A percentile compares a stretch with the other conserved stretches of the same genome.
These are phyloP conservation scores for Lasiodiplodia gonubiensis DNA, from an alignment of 2,329 filamentous ascomycete genomes.

Conservation along the genomic window DNA sequence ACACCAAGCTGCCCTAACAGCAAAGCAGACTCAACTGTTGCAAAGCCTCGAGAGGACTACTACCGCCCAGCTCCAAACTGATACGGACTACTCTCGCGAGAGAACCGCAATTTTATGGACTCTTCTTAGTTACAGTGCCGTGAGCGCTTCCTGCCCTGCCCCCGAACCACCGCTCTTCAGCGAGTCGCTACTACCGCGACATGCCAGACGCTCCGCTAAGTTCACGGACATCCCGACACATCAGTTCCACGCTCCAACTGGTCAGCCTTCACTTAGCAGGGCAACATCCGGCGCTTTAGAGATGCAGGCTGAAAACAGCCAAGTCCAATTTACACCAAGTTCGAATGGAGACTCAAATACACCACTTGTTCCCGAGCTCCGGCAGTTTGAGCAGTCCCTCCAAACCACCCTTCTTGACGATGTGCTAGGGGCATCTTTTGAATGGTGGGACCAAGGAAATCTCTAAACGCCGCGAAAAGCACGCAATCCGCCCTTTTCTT, in stretches of 20 bases:
- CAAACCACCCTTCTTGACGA: conserved; percentile 13
- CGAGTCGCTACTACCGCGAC: conserved; percentile 3
- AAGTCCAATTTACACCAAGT: neutral
- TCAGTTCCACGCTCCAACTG: neutral
- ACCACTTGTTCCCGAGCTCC: neutral
- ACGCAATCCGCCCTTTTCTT: neutral
- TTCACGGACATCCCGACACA: neutral
- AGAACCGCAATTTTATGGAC: conserved; percentile 8
- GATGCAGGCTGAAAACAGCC: neutral
- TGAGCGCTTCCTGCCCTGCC: conserved; percentile 6
- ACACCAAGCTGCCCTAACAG: neutral
- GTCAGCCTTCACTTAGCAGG: neutral
- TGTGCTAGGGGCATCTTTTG: conserved; percentile 1
- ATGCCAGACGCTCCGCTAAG: neutral
- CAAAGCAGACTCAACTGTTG: neutral
- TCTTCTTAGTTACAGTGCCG: conserved; percentile 4
- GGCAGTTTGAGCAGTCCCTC: conserved; percentile 15
- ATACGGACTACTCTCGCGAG: neutral
- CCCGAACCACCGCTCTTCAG: conserved; percentile 2
- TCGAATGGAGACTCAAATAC: neutral
- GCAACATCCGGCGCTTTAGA: neutral
- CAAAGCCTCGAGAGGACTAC: conserved; percentile 6
- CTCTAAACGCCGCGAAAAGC: neutral
- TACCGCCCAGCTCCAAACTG: neutral
- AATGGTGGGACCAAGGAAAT: conserved; percentile 24